Percentiles rank a stretch among this genome's conserved stretches.
phyloP scores from a whole-genome alignment of 2,329 filamentous ascomycete genomes.

The Ilyonectria sp. region DNA sequence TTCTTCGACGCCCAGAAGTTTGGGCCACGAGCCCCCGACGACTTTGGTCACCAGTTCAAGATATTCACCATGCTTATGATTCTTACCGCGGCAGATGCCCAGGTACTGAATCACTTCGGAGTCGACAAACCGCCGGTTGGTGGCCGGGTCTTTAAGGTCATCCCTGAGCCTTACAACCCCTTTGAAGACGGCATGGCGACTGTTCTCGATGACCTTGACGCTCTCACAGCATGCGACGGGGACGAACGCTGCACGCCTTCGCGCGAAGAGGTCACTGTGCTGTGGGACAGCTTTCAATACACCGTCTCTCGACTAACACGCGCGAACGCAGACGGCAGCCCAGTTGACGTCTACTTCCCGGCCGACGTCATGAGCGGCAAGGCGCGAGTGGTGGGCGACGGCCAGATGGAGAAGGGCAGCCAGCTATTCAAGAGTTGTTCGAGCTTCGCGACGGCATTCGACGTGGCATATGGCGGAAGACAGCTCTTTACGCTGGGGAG shows the following conservation, averaged over 20 bases:
- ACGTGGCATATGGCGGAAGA: slow-evolving; percentile 39
- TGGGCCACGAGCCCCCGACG: slow-evolving; percentile 35
- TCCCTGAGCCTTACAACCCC: slow-evolving; percentile 36
- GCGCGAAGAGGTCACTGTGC: slow-evolving; percentile 36
- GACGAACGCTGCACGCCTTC: slow-evolving; percentile 34
- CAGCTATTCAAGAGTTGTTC: slow-evolving; percentile 35
- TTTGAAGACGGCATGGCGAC: slow-evolving; percentile 38
- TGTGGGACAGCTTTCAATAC: slow-evolving; percentile 42
- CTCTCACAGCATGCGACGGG: slow-evolving; percentile 35
- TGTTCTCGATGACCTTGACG: slow-evolving; percentile 39
- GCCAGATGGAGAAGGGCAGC: slow-evolving; percentile 32
- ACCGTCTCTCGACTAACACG: slow-evolving; percentile 35
- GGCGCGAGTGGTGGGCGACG: slow-evolving; percentile 39
- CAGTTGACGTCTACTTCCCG: slow-evolving; percentile 40
- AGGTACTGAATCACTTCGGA: slow-evolving; percentile 49
- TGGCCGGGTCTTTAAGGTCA: not conserved
- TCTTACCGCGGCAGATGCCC: slow-evolving; percentile 53
- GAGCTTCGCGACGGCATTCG: slow-evolving; percentile 38
- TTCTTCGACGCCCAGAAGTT: slow-evolving; percentile 36
- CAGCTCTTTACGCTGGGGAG: slow-evolving; percentile 42
- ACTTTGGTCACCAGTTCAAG: slow-evolving; percentile 39
- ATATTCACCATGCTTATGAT: slow-evolving; percentile 44
- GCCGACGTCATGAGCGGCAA: slow-evolving; percentile 32
- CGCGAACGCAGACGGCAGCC: slow-evolving; percentile 30
- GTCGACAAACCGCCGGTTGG: slow-evolving; percentile 34